phyloP scores from a whole-genome alignment of 2,329 filamentous ascomycete genomes.

The Dendrostoma leiphaemia region DNA sequence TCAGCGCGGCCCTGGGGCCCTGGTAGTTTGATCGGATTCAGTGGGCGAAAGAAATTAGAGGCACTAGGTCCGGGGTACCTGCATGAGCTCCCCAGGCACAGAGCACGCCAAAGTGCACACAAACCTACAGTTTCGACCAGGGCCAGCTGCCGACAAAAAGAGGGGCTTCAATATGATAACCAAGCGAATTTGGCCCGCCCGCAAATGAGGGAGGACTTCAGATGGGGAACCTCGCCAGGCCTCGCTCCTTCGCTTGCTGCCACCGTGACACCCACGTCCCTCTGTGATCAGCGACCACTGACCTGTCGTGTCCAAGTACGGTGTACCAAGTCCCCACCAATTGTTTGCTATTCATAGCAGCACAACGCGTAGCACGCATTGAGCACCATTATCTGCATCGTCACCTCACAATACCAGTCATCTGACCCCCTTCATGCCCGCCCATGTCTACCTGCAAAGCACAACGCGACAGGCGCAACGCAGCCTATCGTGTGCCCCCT shows the following conservation, averaged over 20 bases:
- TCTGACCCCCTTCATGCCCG: background rate
- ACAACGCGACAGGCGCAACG: no score
- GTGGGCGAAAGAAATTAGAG: background rate
- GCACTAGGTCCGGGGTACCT: background rate
- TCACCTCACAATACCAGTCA: background rate
- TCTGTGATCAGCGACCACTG: no score
- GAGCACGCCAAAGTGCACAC: background rate
- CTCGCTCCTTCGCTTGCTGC: background rate
- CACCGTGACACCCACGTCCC: background rate
- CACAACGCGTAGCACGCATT: background rate
- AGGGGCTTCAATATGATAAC: constrained; percentile 4
- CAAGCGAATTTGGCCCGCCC: background rate
- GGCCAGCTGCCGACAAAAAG: background rate
- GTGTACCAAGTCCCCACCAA: no score
- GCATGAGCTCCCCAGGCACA: background rate
- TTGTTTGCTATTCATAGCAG: background rate
- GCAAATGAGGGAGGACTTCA: constrained; percentile 1
- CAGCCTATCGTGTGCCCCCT: no score
- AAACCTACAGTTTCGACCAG: background rate
- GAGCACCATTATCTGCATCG: no score
- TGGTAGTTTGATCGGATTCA: background rate
- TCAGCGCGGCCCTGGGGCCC: no score
- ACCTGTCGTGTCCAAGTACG: no score
- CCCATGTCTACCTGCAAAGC: background rate
- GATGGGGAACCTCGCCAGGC: no score